These are phyloP conservation scores for Scutellaria baicalensis DNA, from an alignment of 257 asterid genomes.

Conservation along the genomic window DNA sequence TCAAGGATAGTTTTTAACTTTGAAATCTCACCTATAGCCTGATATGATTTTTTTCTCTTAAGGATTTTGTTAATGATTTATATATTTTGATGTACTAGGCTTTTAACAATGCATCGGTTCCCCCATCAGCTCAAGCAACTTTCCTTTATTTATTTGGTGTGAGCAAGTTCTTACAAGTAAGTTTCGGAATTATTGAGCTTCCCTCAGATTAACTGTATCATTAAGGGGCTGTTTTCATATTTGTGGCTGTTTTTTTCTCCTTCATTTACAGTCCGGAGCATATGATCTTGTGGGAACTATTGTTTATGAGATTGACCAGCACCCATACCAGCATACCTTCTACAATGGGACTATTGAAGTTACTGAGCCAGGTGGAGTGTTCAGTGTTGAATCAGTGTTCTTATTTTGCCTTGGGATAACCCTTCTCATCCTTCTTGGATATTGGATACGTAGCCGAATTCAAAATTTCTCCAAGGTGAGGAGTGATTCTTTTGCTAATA, in stretches of 20 bases:
- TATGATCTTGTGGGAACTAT: constrained; percentile 87
- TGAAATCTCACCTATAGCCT: neutral
- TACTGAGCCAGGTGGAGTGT: constrained; percentile 67
- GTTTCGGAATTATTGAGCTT: neutral
- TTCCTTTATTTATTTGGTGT: constrained; percentile 79
- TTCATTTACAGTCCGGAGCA: constrained; percentile 69
- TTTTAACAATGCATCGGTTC: constrained; percentile 84
- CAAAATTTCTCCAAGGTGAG: constrained; percentile 76
- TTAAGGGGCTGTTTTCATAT: neutral
- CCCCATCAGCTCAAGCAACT: constrained; percentile 88
- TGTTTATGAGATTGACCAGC: constrained; percentile 79
- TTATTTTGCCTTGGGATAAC: constrained; percentile 78
- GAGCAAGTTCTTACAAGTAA: constrained; percentile 98
- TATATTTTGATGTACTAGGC: constrained; percentile 33
- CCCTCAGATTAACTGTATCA: constrained; percentile 6
- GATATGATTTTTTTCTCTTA: neutral
- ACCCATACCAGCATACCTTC: constrained; percentile 75
- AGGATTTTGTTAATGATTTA: constrained; percentile 1
- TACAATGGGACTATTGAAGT: constrained; percentile 96
- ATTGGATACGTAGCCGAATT: constrained; percentile 63
- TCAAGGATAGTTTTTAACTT: neutral
- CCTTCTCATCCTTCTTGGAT: constrained; percentile 54
- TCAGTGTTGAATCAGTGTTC: constrained; percentile 93
- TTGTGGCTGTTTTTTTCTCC: neutral
- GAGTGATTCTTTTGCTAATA: neutral